Evolutionary conservation across 352 stramenopile species (phyloP).

Genomic region (Globisporangium recalcitrans): DNA sequence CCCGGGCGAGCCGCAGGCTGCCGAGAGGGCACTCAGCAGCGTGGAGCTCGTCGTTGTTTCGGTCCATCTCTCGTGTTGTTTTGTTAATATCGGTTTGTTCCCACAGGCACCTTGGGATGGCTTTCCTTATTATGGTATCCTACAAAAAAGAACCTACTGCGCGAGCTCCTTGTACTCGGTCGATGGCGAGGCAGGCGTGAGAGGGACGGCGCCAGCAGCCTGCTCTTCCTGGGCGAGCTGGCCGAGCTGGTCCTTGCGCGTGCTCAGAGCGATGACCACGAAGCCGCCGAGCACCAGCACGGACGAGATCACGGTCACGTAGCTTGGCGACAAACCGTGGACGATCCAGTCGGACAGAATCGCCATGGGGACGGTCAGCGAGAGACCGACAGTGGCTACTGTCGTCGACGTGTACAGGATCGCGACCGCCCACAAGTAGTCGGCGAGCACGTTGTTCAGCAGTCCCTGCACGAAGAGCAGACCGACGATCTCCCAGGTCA

Average conservation of each 20-base stretch:
- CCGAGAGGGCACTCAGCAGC: neutral
- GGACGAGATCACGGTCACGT: constrained; percentile 57
- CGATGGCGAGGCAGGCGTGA: constrained; percentile 25
- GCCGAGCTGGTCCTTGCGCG: constrained; percentile 15
- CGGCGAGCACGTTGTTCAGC: constrained; percentile 93
- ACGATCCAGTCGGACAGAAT: constrained; percentile 88
- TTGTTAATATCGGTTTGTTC: neutral
- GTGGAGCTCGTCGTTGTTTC: neutral
- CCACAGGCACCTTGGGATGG: neutral
- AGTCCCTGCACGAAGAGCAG: constrained; percentile 88
- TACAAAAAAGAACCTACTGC: constrained; percentile 16
- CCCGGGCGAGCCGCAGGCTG: constrained; percentile 10
- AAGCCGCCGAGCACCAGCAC: constrained; percentile 68
- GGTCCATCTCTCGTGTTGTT: neutral
- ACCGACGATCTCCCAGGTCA: constrained; percentile 69
- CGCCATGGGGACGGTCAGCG: constrained; percentile 94
- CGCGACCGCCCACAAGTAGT: constrained; percentile 93
- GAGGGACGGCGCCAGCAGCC: neutral
- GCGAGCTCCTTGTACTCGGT: constrained; percentile 28
- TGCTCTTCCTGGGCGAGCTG: neutral
- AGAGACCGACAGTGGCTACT: constrained; percentile 93
- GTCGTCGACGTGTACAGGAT: constrained; percentile 95
- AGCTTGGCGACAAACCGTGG: constrained; percentile 39
- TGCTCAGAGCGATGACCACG: constrained; percentile 59
- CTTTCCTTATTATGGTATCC: neutral